Base-by-base conservation (phyloP, 768 basidiomycete genomes). In the Omphalotus guepiniiformis region DNA sequence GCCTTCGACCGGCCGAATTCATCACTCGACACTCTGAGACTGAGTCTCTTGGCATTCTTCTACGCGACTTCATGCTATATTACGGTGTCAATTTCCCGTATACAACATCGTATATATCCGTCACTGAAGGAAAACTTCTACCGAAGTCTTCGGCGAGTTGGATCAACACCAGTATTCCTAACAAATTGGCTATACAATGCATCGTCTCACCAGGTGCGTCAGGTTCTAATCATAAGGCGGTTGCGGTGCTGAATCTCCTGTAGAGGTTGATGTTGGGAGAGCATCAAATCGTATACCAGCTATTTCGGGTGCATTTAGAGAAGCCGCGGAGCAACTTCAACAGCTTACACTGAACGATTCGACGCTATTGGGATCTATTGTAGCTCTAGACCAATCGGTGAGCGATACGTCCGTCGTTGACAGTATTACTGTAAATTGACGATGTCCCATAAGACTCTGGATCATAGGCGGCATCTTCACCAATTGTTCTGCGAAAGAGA, bases 51-150 rank as follows among this genome's bases (percentile, higher is more conserved):
- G 86, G 86, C 4, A 62, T 69, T 2, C 70, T 88, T 6, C 63
- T 88, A 18, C 59, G 75, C 21, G 83, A 84, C 53, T 85, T 88
- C 55, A 70, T 88, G 53, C 70, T 77, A 56, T 78, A 83, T 39
- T 89, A 88, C 58, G 83, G 78, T 13, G 62, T 67, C 18, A 43
- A 57, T 1, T 74, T 75, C 50, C 65, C 68, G 1, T 76, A 73
- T 53, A 48, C 55, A 15, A 64, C 58, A 13, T 63, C 59, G 15
- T 74, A 69, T 50, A 70, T 79, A 6, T 75, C 69, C 11, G 60
- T 71, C 2, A 53, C 57, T 5, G 57, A 67, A 30, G 63, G 64
- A 0, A 62, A 59, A 46, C 47, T 72, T 7, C 52, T 70, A 1
- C 56, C 65, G n/a, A 74, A 70, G 49, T 60, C 59, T 27, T 51